phyloP scores from a whole-genome alignment of 192 early-diverging fungal genomes.

The Entomortierella chlamydospora region DNA sequence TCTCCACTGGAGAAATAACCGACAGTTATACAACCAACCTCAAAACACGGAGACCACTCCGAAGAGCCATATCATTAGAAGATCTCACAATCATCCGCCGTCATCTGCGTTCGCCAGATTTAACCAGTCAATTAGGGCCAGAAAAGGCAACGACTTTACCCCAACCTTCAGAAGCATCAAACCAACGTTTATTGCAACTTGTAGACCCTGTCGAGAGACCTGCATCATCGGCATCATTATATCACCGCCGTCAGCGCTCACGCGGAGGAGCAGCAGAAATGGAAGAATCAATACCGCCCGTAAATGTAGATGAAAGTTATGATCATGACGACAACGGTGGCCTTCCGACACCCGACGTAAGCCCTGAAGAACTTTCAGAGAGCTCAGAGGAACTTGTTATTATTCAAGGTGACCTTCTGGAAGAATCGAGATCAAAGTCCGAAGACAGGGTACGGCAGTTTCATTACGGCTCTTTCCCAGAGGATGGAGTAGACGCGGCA shows the following conservation, averaged over 20 bases:
- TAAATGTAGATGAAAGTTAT: background rate
- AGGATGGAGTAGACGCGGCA: background rate
- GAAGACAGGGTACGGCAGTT: background rate
- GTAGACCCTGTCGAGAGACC: background rate
- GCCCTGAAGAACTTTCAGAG: slow-evolving; percentile 38
- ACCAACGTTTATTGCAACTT: background rate
- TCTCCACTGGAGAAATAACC: slow-evolving; percentile 31
- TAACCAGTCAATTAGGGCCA: background rate
- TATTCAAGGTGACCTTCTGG: slow-evolving; percentile 14
- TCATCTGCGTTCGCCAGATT: slow-evolving; percentile 18
- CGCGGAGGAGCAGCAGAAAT: background rate
- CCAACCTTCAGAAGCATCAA: background rate
- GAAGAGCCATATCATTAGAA: slow-evolving; percentile 48
- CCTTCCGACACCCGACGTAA: slow-evolving; percentile 42
- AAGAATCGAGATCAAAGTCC: slow-evolving; percentile 8
- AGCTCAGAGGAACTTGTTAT: slow-evolving; percentile 45
- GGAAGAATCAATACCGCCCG: background rate
- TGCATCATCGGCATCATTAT: slow-evolving; percentile 21
- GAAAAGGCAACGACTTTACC: background rate
- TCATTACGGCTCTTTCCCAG: slow-evolving; percentile 8
- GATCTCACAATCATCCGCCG: slow-evolving; percentile 28
- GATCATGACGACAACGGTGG: slow-evolving; percentile 1
- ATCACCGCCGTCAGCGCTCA: slow-evolving; percentile 8
- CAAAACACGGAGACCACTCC: slow-evolving; percentile 14
- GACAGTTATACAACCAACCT: slow-evolving; percentile 12